These are phyloP conservation scores for Fraxinus americana DNA, from an alignment of 257 asterid species.

Conservation along the genomic window DNA sequence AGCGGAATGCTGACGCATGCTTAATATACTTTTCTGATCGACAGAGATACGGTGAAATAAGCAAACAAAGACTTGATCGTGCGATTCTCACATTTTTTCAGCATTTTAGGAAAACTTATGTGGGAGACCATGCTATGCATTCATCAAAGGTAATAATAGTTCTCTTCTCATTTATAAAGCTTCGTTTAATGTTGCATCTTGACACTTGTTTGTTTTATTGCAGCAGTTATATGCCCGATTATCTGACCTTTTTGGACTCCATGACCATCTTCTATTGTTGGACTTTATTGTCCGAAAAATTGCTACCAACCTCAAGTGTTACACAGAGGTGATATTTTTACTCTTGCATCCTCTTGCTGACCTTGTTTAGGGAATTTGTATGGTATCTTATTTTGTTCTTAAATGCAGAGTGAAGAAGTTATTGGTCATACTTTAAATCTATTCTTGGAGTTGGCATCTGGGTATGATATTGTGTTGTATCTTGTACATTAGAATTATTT, in stretches of 20 bases:
- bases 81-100: constrained; percentile 93
- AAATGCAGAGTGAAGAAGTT: constrained; percentile 78
- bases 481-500: constrained; percentile 7
- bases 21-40: constrained; percentile 23
- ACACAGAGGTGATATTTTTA: constrained; percentile 62
- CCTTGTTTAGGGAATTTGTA: constrained; percentile 19
- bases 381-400: constrained; percentile 30
- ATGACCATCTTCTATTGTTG: constrained; percentile 86
- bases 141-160: constrained; percentile 78
- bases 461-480: constrained; percentile 50
- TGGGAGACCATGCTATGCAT: constrained; percentile 98
- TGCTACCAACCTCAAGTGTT: constrained; percentile 89
- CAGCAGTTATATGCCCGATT: constrained; percentile 96
- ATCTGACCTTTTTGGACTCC: constrained; percentile 94
- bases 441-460: constrained; percentile 94
- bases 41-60: constrained; percentile 88
- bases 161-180: constrained; percentile 14
- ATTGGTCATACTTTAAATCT: constrained; percentile 84
- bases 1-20: constrained; percentile 30
- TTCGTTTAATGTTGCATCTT: constrained; percentile 23
- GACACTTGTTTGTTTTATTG: constrained; percentile 39
- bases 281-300: constrained; percentile 82
- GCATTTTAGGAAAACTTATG: constrained; percentile 84
- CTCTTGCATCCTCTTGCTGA: constrained; percentile 14
- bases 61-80: constrained; percentile 95